Evolutionary conservation across 2,329 filamentous ascomycete genomes (phyloP).

Genomic region (Teratosphaeria pseudoeucalypti): DNA sequence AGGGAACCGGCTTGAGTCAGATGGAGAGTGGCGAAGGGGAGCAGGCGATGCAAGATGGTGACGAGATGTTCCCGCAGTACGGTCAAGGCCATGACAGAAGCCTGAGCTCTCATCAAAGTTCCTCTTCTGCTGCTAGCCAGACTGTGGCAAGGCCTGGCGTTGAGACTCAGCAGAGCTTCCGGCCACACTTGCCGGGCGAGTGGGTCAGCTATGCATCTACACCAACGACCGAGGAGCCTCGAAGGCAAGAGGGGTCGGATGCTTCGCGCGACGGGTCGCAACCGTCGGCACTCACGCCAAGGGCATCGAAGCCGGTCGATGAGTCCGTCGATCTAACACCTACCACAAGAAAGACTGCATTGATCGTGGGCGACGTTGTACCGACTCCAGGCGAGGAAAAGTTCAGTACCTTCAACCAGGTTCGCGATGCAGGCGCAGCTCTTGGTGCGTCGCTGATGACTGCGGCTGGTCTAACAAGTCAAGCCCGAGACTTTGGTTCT

Average conservation of each 20-base stretch:
- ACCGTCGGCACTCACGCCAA: slow-evolving; percentile 4
- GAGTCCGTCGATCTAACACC: slow-evolving; percentile 23
- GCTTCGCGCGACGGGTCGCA: background rate
- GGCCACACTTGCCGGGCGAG: slow-evolving; percentile 42
- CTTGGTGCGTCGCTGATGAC: slow-evolving; percentile 37
- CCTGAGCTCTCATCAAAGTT: background rate
- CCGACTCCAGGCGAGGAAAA: background rate
- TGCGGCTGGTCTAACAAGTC: slow-evolving; percentile 26
- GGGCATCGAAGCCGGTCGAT: slow-evolving; percentile 2
- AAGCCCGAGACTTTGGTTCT: slow-evolving; percentile 25
- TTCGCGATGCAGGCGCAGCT: slow-evolving; percentile 38
- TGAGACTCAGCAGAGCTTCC: slow-evolving; percentile 32
- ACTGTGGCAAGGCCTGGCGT: slow-evolving; percentile 6
- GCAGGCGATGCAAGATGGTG: slow-evolving; percentile 1
- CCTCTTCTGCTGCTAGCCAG: background rate
- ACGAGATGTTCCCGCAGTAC: slow-evolving; percentile 1
- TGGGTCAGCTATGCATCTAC: slow-evolving; percentile 43
- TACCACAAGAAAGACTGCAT: slow-evolving; percentile 24
- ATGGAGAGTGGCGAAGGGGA: background rate
- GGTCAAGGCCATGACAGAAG: background rate
- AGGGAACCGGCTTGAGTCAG: slow-evolving; percentile 7
- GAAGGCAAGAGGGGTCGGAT: slow-evolving; percentile 4
- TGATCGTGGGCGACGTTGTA: slow-evolving; percentile 12
- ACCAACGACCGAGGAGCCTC: slow-evolving; percentile 26
- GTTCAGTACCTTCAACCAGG: slow-evolving; percentile 26